phyloP scores from a whole-genome alignment of 306 rosid species.

The Vigna hirtella region DNA sequence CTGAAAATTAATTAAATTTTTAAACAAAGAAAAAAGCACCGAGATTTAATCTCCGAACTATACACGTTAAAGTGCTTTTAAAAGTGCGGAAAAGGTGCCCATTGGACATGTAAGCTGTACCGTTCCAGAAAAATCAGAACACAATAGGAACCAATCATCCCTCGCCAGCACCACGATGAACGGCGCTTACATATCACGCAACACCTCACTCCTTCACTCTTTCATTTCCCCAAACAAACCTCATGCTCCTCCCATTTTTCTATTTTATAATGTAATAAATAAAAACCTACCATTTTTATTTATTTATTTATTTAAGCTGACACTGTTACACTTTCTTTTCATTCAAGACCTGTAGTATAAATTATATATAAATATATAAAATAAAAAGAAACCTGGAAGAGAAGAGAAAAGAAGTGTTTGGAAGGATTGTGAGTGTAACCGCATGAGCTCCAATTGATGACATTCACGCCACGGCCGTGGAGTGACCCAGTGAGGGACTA shows the following conservation, averaged over 20 bases:
- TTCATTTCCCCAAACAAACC: background rate
- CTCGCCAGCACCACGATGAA: background rate
- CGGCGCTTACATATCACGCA: constrained; percentile 45
- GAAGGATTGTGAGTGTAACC: constrained; percentile 45
- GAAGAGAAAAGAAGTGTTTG: background rate
- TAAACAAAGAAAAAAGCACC: too few species aligned
- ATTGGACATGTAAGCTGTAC: background rate
- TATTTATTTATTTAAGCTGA: too few species aligned
- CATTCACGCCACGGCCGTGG: constrained; percentile 36
- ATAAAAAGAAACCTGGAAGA: background rate
- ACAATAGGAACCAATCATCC: constrained; percentile 7
- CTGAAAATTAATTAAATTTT: too few species aligned
- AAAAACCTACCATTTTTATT: too few species aligned
- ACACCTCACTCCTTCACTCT: background rate
- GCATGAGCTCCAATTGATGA: constrained; percentile 48
- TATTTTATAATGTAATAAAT: background rate
- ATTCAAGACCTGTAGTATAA: background rate
- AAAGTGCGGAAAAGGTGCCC: background rate
- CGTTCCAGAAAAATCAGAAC: background rate
- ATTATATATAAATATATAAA: background rate
- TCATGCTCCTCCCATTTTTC: background rate
- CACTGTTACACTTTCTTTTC: background rate
- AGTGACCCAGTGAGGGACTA: constrained; percentile 18
- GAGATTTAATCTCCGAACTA: too few species aligned
- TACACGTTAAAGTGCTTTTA: too few species aligned